A percentile compares a stretch with the other conserved stretches of the same genome.
These are phyloP conservation scores for Fraxinus sp. DNA, from an alignment of 305 asterid species.

Conservation along the genomic window DNA sequence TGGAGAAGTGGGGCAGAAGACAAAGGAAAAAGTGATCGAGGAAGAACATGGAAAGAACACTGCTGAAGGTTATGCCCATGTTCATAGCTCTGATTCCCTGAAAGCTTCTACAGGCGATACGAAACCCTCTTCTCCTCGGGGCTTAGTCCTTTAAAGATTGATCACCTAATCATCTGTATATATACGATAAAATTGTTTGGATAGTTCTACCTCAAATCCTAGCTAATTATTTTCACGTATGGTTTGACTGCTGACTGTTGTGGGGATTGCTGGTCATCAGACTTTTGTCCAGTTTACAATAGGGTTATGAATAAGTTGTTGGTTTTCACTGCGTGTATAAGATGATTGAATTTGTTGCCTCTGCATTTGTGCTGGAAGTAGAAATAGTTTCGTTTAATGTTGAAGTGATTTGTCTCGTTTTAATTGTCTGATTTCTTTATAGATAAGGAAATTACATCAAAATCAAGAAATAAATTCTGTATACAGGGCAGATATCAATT, in stretches of 20 bases:
- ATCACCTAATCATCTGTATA: conserved; percentile 15
- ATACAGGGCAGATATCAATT: neutral
- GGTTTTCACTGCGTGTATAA: neutral
- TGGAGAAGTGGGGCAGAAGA: conserved; percentile 68
- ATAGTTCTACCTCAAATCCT: neutral
- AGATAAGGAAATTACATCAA: neutral
- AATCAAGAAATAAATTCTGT: neutral
- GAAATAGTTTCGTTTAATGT: neutral
- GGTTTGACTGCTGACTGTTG: neutral
- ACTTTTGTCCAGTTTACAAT: neutral
- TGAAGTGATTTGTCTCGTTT: neutral
- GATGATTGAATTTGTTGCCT: neutral
- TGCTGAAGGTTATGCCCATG: conserved; percentile 38
- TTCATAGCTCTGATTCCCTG: conserved; percentile 28
- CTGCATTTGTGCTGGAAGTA: neutral
- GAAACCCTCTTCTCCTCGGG: conserved; percentile 51
- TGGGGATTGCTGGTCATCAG: neutral
- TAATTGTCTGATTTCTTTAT: neutral
- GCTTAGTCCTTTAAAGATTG: conserved; percentile 45
- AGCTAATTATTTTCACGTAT: neutral
- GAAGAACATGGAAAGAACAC: conserved; percentile 46
- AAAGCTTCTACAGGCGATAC: conserved; percentile 28
- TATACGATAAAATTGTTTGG: conserved; percentile 18
- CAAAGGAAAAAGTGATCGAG: conserved; percentile 60
- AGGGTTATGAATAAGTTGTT: neutral